phyloP scores from a whole-genome alignment of 371 early-diverging fungal species.

The Circinella minor region DNA sequence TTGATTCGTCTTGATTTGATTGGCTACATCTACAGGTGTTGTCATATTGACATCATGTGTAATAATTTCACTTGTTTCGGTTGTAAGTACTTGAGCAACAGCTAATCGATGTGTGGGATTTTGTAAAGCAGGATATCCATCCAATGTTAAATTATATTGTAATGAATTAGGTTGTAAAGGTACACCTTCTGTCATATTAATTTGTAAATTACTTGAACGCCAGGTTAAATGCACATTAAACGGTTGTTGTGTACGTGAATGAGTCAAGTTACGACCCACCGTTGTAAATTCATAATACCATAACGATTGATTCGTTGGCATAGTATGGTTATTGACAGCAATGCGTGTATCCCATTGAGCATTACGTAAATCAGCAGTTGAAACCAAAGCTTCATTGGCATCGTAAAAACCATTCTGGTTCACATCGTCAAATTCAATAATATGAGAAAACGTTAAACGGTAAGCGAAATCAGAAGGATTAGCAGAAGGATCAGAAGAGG shows the following conservation, averaged over 20 bases:
- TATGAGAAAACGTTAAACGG: constrained; percentile 36
- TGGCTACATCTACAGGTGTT: constrained; percentile 39
- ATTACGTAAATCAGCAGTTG: constrained; percentile 31
- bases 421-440: constrained; percentile 48
- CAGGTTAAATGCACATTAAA: constrained; percentile 36
- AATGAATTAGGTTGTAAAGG: constrained; percentile 46
- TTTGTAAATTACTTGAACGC: constrained; percentile 42
- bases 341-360: constrained; percentile 33
- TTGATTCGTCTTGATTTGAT: constrained; percentile 45
- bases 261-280: constrained; percentile 23
- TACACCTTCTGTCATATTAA: constrained; percentile 47
- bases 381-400: constrained; percentile 32
- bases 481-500: constrained; percentile 43
- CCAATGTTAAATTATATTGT: constrained; percentile 39
- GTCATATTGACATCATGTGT: constrained; percentile 47
- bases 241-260: background rate
- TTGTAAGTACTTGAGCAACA: constrained; percentile 32
- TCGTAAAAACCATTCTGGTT: constrained; percentile 54
- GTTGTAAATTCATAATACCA: constrained; percentile 38
- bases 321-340: constrained; percentile 41
- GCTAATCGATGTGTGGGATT: constrained; percentile 23
- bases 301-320: constrained; percentile 29
- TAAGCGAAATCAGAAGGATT: constrained; percentile 45
- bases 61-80: constrained; percentile 5
- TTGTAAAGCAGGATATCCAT: constrained; percentile 31